phyloP scores from a whole-genome alignment of 2,329 filamentous ascomycete genomes.

The Hypoxylon sp. region DNA sequence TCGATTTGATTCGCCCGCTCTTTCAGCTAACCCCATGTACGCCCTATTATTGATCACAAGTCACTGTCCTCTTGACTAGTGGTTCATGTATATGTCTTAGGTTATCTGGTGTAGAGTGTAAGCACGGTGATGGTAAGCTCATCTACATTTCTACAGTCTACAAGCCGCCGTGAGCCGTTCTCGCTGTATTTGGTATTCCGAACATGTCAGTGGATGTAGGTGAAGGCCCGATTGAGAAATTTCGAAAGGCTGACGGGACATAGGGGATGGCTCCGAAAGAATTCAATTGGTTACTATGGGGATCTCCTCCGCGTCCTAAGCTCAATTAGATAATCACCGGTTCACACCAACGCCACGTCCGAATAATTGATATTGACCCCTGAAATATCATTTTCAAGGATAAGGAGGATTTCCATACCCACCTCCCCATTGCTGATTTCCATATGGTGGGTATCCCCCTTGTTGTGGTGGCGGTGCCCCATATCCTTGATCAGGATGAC shows the following conservation, averaged over 20 bases:
- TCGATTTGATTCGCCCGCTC: not conserved
- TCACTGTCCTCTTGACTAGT: not conserved
- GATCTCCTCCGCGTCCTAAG: constrained; percentile 11
- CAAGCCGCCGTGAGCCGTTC: not conserved
- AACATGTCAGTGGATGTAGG: not conserved
- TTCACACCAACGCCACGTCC: constrained; percentile 20
- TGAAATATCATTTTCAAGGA: constrained; percentile 3
- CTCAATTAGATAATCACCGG: not conserved
- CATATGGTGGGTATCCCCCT: constrained; percentile 40
- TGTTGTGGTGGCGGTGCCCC: constrained; percentile 31
- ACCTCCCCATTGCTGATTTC: constrained; percentile 39
- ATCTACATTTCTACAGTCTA: not conserved
- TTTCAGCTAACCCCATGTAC: not conserved
- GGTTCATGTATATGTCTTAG: not conserved
- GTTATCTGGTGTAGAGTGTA: not conserved
- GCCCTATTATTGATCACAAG: not conserved
- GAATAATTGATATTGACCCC: not conserved
- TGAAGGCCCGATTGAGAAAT: not conserved
- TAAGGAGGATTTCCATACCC: constrained; percentile 41
- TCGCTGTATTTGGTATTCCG: not conserved
- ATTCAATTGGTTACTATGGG: constrained; percentile 12
- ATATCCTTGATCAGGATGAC: constrained; percentile 16
- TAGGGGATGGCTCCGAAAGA: not conserved
- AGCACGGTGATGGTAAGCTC: not conserved
- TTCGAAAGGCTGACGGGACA: not conserved